A percentile compares a stretch with the other conserved stretches of the same genome.
Evolutionary conservation across 768 basidiomycete genomes (phyloP).

Genomic region (Infundibulicybe gibba): DNA sequence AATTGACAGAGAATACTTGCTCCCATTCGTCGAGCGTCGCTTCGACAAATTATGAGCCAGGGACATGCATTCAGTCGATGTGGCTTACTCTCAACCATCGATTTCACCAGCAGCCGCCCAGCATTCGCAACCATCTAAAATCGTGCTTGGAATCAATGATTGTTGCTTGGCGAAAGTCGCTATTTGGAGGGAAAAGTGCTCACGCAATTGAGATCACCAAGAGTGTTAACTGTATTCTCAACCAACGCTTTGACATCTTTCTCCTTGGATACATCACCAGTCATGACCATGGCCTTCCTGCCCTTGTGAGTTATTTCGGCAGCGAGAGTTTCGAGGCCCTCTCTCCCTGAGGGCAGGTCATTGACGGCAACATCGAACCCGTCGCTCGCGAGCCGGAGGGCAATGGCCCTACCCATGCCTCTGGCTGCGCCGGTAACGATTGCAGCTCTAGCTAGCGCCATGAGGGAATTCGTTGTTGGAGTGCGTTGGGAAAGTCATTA

Average conservation of each 20-base stretch:
- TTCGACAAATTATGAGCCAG: conserved; percentile 11
- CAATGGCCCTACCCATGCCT: conserved; percentile 40
- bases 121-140: conserved; percentile 33
- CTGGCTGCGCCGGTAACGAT: conserved; percentile 35
- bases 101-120: conserved; percentile 8
- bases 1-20: conserved; percentile 29
- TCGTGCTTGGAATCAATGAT: background rate
- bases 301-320: background rate
- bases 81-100: conserved; percentile 14
- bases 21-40: conserved; percentile 30
- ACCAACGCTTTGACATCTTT: conserved; percentile 18
- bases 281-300: conserved; percentile 6
- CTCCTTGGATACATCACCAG: conserved; percentile 18
- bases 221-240: conserved; percentile 6
- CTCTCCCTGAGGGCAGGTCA: conserved; percentile 16
- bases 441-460: conserved; percentile 9
- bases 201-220: conserved; percentile 15
- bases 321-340: conserved; percentile 7
- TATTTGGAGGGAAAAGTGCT: background rate
- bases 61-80: background rate
- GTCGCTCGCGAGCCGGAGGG: conserved; percentile 33
- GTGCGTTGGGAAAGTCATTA: too few species aligned
- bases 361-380: conserved; percentile 35
- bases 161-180: background rate
- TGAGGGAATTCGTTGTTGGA: too few species aligned